Evolutionary conservation across 208 protist genomes (phyloP).

Genomic region (Trypanosoma caninum): DNA sequence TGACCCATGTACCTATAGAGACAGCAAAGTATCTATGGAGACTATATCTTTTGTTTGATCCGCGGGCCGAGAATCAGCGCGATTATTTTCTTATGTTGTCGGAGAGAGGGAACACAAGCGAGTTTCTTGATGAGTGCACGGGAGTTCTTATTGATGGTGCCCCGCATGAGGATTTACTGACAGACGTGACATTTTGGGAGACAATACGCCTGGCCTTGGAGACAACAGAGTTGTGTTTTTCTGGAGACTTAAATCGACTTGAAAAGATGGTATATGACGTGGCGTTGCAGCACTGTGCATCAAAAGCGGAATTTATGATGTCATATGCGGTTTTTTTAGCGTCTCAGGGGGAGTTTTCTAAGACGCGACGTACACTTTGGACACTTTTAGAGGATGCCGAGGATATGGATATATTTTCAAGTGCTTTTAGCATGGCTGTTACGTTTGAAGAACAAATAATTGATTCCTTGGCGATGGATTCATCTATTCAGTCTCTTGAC

Average conservation of each 20-base stretch:
- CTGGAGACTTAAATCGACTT: constrained; percentile 31
- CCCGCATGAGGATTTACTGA: constrained; percentile 24
- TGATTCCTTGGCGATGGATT: constrained; percentile 61
- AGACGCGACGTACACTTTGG: constrained; percentile 40
- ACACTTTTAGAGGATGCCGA: constrained; percentile 44
- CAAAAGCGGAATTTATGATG: constrained; percentile 39
- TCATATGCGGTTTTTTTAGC: constrained; percentile 65
- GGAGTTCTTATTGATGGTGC: constrained; percentile 17
- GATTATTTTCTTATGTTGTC: constrained; percentile 67
- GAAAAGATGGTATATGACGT: constrained; percentile 39
- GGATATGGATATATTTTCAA: constrained; percentile 42
- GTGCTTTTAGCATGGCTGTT: constrained; percentile 45
- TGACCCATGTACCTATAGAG: constrained; percentile 35
- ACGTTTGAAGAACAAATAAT: constrained; percentile 75
- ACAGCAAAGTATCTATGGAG: constrained; percentile 61
- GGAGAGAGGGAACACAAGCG: constrained; percentile 36
- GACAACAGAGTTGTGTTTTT: constrained; percentile 41
- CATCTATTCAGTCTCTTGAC: constrained; percentile 29
- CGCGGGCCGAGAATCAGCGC: constrained; percentile 34
- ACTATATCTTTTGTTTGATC: constrained; percentile 55
- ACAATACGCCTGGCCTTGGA: constrained; percentile 51
- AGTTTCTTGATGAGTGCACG: constrained; percentile 57
- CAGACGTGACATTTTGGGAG: constrained; percentile 66
- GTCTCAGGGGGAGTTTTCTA: constrained; percentile 54
- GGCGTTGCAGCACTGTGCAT: constrained; percentile 44